A percentile compares a stretch with the other conserved stretches of the same genome.
phyloP scores from a whole-genome alignment of 768 basidiomycete species.

The Suillus decipiens region DNA sequence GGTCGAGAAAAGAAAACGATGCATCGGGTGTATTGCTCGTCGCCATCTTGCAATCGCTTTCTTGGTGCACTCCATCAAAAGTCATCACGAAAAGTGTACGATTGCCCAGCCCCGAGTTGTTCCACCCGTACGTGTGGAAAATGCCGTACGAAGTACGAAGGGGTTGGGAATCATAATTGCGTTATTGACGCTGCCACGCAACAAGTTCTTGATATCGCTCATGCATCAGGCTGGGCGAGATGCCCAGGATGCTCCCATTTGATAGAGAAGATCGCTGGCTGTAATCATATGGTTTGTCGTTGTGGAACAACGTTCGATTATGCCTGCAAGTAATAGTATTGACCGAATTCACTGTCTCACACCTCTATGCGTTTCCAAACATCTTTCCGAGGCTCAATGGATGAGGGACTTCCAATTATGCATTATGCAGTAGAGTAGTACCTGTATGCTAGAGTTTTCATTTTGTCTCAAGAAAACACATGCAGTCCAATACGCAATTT shows the following conservation, averaged over 20 bases:
- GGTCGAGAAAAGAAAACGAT: conserved; percentile 22
- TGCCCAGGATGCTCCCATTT: conserved; percentile 7
- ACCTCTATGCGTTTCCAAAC: background rate
- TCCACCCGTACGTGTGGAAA: conserved; percentile 13
- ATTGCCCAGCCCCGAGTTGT: conserved; percentile 12
- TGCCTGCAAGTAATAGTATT: conserved; percentile 4
- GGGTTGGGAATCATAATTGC: conserved; percentile 6
- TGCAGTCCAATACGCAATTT: background rate
- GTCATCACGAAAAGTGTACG: conserved; percentile 23
- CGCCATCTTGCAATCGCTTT: conserved; percentile 27
- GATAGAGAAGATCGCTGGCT: conserved; percentile 8
- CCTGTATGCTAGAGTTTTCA: background rate
- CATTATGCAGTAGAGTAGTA: background rate
- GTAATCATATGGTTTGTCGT: conserved; percentile 9
- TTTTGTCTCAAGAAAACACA: background rate
- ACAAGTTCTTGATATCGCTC: conserved; percentile 7
- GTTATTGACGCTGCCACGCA: conserved; percentile 7
- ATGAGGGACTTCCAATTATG: background rate
- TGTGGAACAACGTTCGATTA: conserved; percentile 9
- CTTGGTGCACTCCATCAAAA: conserved; percentile 22
- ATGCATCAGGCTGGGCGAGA: conserved; percentile 6
- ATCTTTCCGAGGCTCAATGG: background rate
- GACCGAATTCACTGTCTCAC: background rate
- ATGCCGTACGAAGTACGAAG: conserved; percentile 11
- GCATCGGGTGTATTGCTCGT: conserved; percentile 30